These are phyloP conservation scores for Poa pratensis DNA, from an alignment of 176 grass and related monocot species.

Conservation along the genomic window DNA sequence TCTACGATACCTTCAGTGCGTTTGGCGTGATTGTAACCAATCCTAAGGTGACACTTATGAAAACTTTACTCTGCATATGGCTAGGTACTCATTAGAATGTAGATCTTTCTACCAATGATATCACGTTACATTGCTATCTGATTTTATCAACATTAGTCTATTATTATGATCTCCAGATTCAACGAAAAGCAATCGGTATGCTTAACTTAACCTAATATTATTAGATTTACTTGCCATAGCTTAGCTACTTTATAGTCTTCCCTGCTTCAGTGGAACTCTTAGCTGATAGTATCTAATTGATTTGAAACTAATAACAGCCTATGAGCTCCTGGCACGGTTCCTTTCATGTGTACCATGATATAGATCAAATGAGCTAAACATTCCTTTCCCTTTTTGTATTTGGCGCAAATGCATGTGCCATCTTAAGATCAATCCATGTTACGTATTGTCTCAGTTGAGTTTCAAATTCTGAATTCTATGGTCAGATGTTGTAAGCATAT, in stretches of 20 bases:
- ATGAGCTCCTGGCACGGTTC: not conserved
- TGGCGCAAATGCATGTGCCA: not conserved
- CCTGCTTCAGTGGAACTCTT: not conserved
- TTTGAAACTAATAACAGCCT: constrained; percentile 9
- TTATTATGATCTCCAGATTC: constrained; percentile 5
- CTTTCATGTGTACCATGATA: constrained; percentile 6
- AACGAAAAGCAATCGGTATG: not conserved
- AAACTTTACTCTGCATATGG: constrained; percentile 1
- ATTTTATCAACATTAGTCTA: constrained; percentile 20
- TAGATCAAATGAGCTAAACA: constrained; percentile 2
- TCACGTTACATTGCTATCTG: not conserved
- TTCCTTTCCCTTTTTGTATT: constrained; percentile 1
- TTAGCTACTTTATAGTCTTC: constrained; percentile 12
- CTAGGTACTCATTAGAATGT: constrained; percentile 1
- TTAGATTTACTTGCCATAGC: constrained; percentile 6
- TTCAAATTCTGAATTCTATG: not conserved
- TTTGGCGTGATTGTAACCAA: constrained; percentile 98
- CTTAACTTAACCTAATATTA: constrained; percentile 22
- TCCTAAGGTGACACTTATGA: constrained; percentile 73
- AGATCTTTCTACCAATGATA: constrained; percentile 28
- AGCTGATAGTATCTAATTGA: constrained; percentile 11
- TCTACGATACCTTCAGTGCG: constrained; percentile 99
- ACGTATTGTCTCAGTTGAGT: not conserved
- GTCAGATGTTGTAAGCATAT: not conserved
- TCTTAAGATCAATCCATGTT: constrained; percentile 15